A percentile compares a stretch with the other conserved stretches of the same genome.
These are phyloP conservation scores for Firmiana major DNA, from an alignment of 345 rosid genomes.

Conservation along the genomic window DNA sequence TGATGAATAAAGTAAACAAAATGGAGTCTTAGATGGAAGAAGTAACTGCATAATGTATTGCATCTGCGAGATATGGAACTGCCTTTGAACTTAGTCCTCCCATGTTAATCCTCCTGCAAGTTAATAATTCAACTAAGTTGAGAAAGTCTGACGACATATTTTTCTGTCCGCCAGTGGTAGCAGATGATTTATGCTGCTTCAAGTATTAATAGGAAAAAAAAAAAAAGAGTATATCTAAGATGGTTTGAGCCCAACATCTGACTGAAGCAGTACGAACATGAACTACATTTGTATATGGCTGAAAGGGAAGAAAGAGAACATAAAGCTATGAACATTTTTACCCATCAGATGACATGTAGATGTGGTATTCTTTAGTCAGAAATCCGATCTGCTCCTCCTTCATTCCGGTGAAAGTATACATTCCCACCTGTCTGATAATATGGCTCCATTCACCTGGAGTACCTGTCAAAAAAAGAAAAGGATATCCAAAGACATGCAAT, in stretches of 20 bases:
- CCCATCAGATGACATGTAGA: conserved; percentile 76
- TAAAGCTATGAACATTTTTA: conserved; percentile 12
- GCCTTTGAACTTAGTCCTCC: conserved; percentile 71
- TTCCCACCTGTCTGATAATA: conserved; percentile 64
- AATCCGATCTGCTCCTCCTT: conserved; percentile 60
- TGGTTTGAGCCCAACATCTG: background rate
- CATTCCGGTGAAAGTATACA: conserved; percentile 64
- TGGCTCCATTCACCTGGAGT: conserved; percentile 82
- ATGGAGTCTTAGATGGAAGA: conserved; percentile 6
- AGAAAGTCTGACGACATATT: too few species aligned
- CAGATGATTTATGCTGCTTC: background rate
- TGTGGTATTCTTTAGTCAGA: conserved; percentile 58
- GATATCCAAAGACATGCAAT: background rate
- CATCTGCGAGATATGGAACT: conserved; percentile 68
- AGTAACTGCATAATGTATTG: conserved; percentile 64
- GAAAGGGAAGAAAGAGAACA: background rate
- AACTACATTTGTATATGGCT: background rate
- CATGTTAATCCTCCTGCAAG: conserved; percentile 70
- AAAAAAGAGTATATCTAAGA: background rate
- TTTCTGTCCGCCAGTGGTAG: background rate
- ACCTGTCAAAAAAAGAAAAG: conserved; percentile 27
- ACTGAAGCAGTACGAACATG: background rate
- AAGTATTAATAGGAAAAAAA: too few species aligned
- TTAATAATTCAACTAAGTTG: background rate
- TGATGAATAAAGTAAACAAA: too few species aligned